Evolutionary conservation across 2,329 filamentous ascomycete genomes (phyloP), one percentile per base, ranked within the genome.

Genomic region (Phyllosticta citriasiana): DNA sequence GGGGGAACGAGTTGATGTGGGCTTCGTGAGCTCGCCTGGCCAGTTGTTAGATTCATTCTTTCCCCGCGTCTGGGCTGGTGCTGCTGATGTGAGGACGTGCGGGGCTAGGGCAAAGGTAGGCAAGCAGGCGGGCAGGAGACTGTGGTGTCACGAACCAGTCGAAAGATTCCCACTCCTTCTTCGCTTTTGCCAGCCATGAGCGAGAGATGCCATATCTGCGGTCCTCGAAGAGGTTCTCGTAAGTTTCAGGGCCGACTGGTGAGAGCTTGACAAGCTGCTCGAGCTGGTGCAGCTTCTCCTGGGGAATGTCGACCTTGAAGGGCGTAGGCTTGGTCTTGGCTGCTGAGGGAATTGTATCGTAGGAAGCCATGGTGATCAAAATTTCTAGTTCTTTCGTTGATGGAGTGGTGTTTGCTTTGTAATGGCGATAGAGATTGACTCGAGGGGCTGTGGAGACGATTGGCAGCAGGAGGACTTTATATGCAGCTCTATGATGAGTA

Each of bases 1-100:
- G 80, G 12, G 80, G 78, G 56, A 81, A 80, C 4, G 72, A 76
- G 65, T 83, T 83, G 67, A 82, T 79, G 53, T 70, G 67, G 30
- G 70, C 70, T 64, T 77, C 78, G 10, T 52, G 16, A n/a, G 60
- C 51, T 7, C 60, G 55, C 60, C 60, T 62, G 52, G 26, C 22
- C 27, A 26, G 16, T n/a, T 5, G 19, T 51, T 47, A 25, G 50
- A 57, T 16, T 57, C 2, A 50, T 16, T 22, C 19, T 5, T 30
- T n/a, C 24, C 27, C 2, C 10, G 33, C 33, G 55, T 25, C n/a
- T 50, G 40, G 4, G 16, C n/a, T 5, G 14, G 40, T 47, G 4
- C 14, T n/a, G 12, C 2, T 47, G 14, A 16, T n/a, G 40, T 4
- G 5, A n/a, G 4, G 40, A n/a, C 7, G n/a, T 57, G 40, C 40